Conservation (phyloP, 805 yeast species). For the Starmerella davenportii region DNA sequence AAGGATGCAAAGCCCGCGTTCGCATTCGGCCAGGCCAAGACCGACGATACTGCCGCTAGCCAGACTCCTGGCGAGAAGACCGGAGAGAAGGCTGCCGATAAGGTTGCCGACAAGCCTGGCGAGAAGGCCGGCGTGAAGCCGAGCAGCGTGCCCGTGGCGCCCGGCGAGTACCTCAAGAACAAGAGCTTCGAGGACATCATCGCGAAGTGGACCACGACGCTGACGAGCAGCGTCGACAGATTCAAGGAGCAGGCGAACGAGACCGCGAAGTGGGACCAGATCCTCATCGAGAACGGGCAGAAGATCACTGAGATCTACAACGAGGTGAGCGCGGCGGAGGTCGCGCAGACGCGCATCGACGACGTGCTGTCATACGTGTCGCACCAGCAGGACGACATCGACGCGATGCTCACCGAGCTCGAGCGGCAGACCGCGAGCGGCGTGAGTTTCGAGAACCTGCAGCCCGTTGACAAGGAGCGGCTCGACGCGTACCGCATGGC, state of each 20-base stretch:
- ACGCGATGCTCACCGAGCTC: slow-evolving; percentile 59
- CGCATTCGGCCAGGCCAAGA: not conserved
- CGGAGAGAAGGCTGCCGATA: slow-evolving; percentile 25
- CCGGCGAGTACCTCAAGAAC: slow-evolving; percentile 47
- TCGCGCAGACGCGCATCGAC: slow-evolving; percentile 67
- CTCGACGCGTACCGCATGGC: slow-evolving; percentile 80
- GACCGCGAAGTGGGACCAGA: slow-evolving; percentile 71
- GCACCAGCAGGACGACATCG: slow-evolving; percentile 84
- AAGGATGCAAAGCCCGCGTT: not conserved
- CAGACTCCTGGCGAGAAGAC: slow-evolving; percentile 8
- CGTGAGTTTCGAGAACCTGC: slow-evolving; percentile 21
- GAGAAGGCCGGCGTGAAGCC: not conserved
- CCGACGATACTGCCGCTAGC: not conserved
- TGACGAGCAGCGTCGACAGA: slow-evolving; percentile 51
- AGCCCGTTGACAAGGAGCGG: slow-evolving; percentile 57
- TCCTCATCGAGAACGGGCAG: slow-evolving; percentile 68
- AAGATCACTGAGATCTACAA: slow-evolving; percentile 61
- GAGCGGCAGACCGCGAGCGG: slow-evolving; percentile 37
- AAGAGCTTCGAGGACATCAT: slow-evolving; percentile 85
- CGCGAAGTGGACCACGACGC: slow-evolving; percentile 79
- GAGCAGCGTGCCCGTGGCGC: slow-evolving; percentile 22
- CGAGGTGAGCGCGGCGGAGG: slow-evolving; percentile 68
- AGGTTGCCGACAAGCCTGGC: slow-evolving; percentile 23
- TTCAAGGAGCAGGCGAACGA: slow-evolving; percentile 60
- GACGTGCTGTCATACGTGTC: slow-evolving; percentile 73